phyloP scores from a whole-genome alignment of 2,329 filamentous ascomycete genomes.

The Huntiella bhutanensis region DNA sequence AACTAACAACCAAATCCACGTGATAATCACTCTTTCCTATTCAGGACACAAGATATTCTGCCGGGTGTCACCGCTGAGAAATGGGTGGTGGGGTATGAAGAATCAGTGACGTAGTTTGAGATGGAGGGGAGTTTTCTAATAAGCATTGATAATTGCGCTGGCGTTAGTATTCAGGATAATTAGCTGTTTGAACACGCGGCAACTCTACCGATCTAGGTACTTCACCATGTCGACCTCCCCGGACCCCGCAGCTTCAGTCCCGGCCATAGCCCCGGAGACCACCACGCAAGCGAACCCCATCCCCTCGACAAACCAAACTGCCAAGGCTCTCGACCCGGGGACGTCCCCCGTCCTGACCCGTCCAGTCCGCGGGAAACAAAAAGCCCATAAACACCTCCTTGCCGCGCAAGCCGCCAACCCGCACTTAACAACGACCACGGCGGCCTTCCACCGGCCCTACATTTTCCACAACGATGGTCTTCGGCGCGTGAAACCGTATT shows the following conservation, averaged over 20 bases:
- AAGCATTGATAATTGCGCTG: too few relatives aligned
- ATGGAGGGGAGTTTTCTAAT: too few relatives aligned
- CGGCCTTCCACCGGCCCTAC: slow-evolving; percentile 45
- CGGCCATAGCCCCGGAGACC: neutral
- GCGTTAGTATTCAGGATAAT: too few relatives aligned
- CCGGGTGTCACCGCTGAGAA: too few relatives aligned
- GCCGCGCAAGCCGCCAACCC: slow-evolving; percentile 8
- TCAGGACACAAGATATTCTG: too few relatives aligned
- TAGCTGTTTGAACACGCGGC: too few relatives aligned
- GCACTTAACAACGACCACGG: slow-evolving; percentile 6
- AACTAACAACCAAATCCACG: too few relatives aligned
- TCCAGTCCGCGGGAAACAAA: slow-evolving; percentile 9
- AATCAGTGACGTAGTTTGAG: too few relatives aligned
- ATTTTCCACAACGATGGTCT: slow-evolving; percentile 67
- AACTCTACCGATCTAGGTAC: too few relatives aligned
- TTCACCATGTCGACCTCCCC: too few relatives aligned
- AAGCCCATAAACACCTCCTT: slow-evolving; percentile 10
- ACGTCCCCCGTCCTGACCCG: slow-evolving; percentile 9
- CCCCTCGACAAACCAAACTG: slow-evolving; percentile 5
- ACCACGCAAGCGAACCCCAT: neutral
- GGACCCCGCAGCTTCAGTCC: neutral
- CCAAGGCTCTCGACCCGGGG: slow-evolving; percentile 6
- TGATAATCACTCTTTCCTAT: too few relatives aligned
- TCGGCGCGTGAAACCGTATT: slow-evolving; percentile 67
- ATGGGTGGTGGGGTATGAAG: too few relatives aligned